Evolutionary conservation across 1,284 basidiomycete species (phyloP).

Genomic region (Ganoderma boninense): DNA sequence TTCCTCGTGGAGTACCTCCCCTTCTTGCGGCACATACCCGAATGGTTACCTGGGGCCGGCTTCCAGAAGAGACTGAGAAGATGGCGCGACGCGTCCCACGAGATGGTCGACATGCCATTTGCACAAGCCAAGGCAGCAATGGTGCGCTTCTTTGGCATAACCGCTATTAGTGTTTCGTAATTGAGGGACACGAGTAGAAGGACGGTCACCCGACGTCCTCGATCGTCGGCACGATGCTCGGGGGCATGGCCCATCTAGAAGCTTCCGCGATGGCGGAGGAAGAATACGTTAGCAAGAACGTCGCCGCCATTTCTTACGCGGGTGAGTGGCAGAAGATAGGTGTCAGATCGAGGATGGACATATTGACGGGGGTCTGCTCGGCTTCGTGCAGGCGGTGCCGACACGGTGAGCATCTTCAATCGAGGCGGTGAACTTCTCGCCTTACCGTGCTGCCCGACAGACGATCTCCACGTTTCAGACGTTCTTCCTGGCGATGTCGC

Average conservation of each 20-base stretch:
- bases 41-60: slow-evolving; percentile 40
- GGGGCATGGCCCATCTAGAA: slow-evolving; percentile 7
- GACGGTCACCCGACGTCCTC: slow-evolving; percentile 15
- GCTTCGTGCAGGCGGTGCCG: slow-evolving; percentile 27
- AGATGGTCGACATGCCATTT: slow-evolving; percentile 31
- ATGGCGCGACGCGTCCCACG: slow-evolving; percentile 30
- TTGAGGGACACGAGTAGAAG: slow-evolving; percentile 14
- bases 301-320: slow-evolving; percentile 32
- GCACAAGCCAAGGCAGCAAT: slow-evolving; percentile 27
- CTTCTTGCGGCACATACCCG: slow-evolving; percentile 35
- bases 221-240: slow-evolving; percentile 22
- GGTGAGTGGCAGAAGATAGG: slow-evolving; percentile 20
- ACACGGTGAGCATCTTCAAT: slow-evolving; percentile 27
- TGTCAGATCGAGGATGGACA: not conserved
- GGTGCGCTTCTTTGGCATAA: slow-evolving; percentile 17
- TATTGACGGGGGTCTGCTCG: not conserved
- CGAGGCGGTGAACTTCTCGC: not conserved
- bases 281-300: slow-evolving; percentile 28
- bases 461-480: slow-evolving; percentile 31
- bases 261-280: slow-evolving; percentile 17
- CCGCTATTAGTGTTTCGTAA: not conserved
- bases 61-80: slow-evolving; percentile 38
- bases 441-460: slow-evolving; percentile 6
- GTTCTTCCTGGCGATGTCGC: slow-evolving; percentile 32
- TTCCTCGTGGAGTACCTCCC: slow-evolving; percentile 39